These are phyloP conservation scores for Podospora australis DNA, from an alignment of 495 filamentous ascomycete species.

Conservation along the genomic window DNA sequence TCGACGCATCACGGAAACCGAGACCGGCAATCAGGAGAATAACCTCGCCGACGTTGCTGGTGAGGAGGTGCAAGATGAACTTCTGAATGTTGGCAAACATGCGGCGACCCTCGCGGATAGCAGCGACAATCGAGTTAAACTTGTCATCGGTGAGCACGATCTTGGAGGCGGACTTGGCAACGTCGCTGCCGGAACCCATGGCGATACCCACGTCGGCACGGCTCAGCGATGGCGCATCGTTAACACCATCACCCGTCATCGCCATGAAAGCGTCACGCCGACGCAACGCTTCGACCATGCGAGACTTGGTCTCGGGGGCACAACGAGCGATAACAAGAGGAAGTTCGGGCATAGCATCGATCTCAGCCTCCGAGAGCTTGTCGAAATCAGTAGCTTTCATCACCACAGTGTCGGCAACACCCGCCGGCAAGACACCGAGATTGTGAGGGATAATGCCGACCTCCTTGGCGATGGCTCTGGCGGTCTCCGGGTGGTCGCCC, in stretches of 20 bases:
- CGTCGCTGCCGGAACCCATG: conserved; percentile 82
- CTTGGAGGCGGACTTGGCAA: conserved; percentile 84
- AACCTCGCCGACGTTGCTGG: conserved; percentile 70
- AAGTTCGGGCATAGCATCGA: conserved; percentile 51
- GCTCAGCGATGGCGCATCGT: conserved; percentile 74
- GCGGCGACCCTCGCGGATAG: conserved; percentile 64
- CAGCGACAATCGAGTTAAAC: conserved; percentile 71
- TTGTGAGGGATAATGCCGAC: conserved; percentile 66
- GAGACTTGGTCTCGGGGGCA: conserved; percentile 58
- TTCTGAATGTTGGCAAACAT: conserved; percentile 82
- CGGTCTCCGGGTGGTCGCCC: conserved; percentile 70
- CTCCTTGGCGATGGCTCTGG: conserved; percentile 67
- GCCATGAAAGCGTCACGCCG: conserved; percentile 54
- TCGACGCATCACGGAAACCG: conserved; percentile 58
- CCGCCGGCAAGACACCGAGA: conserved; percentile 44
- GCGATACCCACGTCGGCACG: conserved; percentile 79
- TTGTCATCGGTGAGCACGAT: conserved; percentile 88
- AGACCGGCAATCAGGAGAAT: conserved; percentile 64
- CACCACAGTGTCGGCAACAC: conserved; percentile 49
- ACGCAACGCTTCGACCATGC: conserved; percentile 63
- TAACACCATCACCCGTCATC: conserved; percentile 76
- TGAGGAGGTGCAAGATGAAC: conserved; percentile 68
- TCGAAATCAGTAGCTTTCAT: conserved; percentile 63
- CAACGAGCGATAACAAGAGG: conserved; percentile 63
- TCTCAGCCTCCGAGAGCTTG: conserved; percentile 50